Conservation (phyloP, 176 grass and related monocot genomes). For the Bothriochloa decipiens region DNA sequence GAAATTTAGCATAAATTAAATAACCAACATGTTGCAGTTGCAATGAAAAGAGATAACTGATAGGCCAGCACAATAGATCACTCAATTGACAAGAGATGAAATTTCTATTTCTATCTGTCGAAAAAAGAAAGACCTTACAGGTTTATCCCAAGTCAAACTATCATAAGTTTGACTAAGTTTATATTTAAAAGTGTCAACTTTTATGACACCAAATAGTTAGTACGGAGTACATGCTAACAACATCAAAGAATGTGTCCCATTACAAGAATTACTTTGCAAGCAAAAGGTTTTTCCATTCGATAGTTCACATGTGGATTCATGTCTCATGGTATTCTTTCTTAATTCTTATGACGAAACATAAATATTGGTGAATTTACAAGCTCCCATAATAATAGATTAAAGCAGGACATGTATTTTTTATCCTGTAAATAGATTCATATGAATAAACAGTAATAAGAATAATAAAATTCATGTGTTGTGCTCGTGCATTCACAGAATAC, state of each 20-base stretch:
- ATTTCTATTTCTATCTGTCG: neutral
- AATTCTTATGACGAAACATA: neutral
- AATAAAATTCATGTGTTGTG: conserved; percentile 3
- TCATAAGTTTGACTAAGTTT: too few species aligned
- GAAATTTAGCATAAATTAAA: conserved; percentile 12
- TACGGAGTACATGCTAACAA: neutral
- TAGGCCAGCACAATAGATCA: conserved; percentile 10
- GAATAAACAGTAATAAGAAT: neutral
- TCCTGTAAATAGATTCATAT: conserved; percentile 33
- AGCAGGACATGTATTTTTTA: neutral
- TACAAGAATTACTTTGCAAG: neutral
- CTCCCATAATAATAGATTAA: conserved; percentile 19
- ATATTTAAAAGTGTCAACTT: too few species aligned
- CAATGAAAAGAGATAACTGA: conserved; percentile 14
- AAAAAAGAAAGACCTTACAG: neutral
- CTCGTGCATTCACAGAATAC: conserved; percentile 42
- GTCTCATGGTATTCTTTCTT: neutral
- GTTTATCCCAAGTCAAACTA: neutral
- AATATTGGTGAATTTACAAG: neutral
- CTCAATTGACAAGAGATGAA: neutral
- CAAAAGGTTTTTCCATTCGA: neutral
- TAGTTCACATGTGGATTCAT: neutral
- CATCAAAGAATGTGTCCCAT: neutral
- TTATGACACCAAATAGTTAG: neutral
- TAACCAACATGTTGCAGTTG: neutral